Conservation (phyloP, 2,329 filamentous ascomycete genomes). For the Colletotrichum agaves region DNA sequence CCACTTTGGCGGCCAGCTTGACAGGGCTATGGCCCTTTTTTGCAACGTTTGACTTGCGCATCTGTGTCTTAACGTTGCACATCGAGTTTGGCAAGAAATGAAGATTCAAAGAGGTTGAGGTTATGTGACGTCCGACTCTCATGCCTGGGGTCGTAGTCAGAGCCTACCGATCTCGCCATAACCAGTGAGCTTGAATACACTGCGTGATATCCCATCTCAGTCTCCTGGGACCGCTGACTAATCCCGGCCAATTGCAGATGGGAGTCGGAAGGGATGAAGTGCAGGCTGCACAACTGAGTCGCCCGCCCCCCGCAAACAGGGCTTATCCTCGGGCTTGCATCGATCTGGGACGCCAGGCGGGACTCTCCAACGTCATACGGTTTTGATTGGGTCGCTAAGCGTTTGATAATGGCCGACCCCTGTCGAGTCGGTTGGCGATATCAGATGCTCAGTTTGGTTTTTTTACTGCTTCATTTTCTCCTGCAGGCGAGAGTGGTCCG, state of each 20-base stretch:
- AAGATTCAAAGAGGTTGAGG: no score
- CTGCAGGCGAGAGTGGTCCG: not conserved
- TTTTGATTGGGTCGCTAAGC: constrained; percentile 47
- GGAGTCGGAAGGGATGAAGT: constrained; percentile 10
- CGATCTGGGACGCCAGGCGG: constrained; percentile 39
- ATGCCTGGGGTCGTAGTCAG: no score
- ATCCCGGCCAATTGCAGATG: constrained; percentile 17
- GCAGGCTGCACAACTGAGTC: constrained; percentile 17
- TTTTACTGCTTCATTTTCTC: constrained; percentile 1
- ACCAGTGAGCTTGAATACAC: no score
- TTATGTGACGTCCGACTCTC: no score
- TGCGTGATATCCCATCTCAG: constrained; percentile 6
- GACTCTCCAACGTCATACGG: constrained; percentile 48
- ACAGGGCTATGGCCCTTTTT: no score
- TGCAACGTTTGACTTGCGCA: no score
- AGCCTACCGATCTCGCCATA: no score
- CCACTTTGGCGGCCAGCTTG: no score
- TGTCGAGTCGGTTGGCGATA: constrained; percentile 48
- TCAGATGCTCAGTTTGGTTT: constrained; percentile 46
- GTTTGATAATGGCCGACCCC: constrained; percentile 43
- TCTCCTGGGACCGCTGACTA: constrained; percentile 14
- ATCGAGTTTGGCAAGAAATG: no score
- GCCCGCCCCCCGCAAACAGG: constrained; percentile 36
- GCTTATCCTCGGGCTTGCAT: constrained; percentile 33
- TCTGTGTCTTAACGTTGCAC: no score